Percentiles rank a stretch among this genome's conserved stretches.
Evolutionary conservation across 768 basidiomycete species (phyloP).

Genomic region (Lentinula sp.): DNA sequence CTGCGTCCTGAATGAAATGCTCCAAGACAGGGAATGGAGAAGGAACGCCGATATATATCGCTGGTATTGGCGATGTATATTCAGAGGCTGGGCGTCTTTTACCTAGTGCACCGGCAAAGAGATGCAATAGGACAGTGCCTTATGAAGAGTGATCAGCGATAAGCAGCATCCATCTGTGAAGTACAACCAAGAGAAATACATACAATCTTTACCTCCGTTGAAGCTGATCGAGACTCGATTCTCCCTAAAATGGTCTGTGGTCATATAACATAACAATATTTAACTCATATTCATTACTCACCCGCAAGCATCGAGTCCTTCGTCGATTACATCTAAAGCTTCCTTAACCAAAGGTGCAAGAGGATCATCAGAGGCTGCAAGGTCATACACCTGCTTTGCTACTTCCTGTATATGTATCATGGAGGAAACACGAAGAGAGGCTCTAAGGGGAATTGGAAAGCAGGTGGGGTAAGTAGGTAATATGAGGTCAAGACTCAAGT

Average conservation of each 20-base stretch:
- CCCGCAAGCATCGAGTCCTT: slow-evolving; percentile 75
- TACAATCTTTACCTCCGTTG: slow-evolving; percentile 99
- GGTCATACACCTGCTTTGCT: slow-evolving; percentile 52
- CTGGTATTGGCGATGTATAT: slow-evolving; percentile 42
- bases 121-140: slow-evolving; percentile 95
- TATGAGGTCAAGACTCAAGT: neutral
- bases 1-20: slow-evolving; percentile 66
- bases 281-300: slow-evolving; percentile 34
- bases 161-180: neutral
- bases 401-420: slow-evolving; percentile 26
- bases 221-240: slow-evolving; percentile 83
- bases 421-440: neutral
- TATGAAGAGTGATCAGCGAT: slow-evolving; percentile 6
- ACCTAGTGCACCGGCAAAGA: slow-evolving; percentile 72
- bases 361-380: slow-evolving; percentile 49
- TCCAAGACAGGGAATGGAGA: slow-evolving; percentile 86
- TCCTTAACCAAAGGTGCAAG: slow-evolving; percentile 63
- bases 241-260: slow-evolving; percentile 34
- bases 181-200: slow-evolving; percentile 18
- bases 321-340: slow-evolving; percentile 77
- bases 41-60: slow-evolving; percentile 86
- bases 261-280: neutral
- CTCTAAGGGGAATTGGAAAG: neutral
- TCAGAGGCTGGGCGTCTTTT: slow-evolving; percentile 28
- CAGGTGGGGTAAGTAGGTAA: neutral